Base-by-base conservation (phyloP, 768 basidiomycete species). In the Pilatotrama ljubarskyi region DNA sequence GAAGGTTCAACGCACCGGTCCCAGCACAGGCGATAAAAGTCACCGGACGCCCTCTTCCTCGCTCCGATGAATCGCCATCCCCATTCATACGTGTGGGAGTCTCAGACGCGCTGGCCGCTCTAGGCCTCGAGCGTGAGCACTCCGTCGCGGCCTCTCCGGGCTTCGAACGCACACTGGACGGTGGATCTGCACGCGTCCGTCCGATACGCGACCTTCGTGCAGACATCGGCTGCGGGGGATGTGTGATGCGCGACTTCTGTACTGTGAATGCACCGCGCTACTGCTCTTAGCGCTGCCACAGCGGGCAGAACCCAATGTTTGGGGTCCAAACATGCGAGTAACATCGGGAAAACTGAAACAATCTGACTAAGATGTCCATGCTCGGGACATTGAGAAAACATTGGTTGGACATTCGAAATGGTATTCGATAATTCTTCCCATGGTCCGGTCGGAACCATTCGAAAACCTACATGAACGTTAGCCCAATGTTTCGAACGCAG, bases 11-110 rank as follows among this genome's bases (percentile, higher is more conserved):
- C 37, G 32, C 40, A 20, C 55, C 47, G 55, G 22, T 3, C 29
- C 9, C 44, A 35, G 18, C 38, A 38, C 40, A 57, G n/a, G 35
- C 32, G 47, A n/a, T 26, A 18, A 49, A 49, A 49, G 47, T 32
- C 46, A 25, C 47, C 55, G 55, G 55, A 41, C 47, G 55, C 55
- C 18, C 18, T 25, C 55, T 41, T 47, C 37, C 38, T 57, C 55
- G 47, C 37, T 57, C 55, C 55, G 55, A 57, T 49, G 55, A 49
- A 57, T 57, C 55, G 46, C 55, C 55, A 38, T 22, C 17, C n/a
- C 47, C 47, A 57, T 57, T 57, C 55, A 49, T 57, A 42, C 18
- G 20, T 47, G 55, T 57, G 55, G 14, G 55, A 57, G 55, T 41
- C 37, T 32, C 47, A 29, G 47, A 26, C 40, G 38, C 55, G 20